Evolutionary conservation across 345 rosid species (phyloP).

Genomic region (Aegle marmelos): DNA sequence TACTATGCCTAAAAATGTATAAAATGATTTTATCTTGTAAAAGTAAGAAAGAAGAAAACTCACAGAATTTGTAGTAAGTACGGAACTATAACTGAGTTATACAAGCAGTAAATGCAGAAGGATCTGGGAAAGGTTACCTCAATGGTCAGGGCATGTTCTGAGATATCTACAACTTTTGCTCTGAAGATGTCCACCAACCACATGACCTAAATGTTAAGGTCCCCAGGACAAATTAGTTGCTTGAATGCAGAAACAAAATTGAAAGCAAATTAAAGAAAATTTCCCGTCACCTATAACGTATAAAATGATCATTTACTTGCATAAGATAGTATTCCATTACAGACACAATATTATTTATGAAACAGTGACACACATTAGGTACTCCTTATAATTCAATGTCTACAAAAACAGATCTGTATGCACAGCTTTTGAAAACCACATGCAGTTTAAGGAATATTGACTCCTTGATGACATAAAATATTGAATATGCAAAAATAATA

Average conservation of each 20-base stretch:
- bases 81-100: not conserved
- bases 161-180: slow-evolving; percentile 78
- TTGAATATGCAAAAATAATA: not conserved
- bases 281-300: not conserved
- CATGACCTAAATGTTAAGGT: slow-evolving; percentile 59
- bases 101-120: not conserved
- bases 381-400: not conserved
- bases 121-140: slow-evolving; percentile 47
- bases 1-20: not conserved
- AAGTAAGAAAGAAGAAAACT: not conserved
- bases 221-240: slow-evolving; percentile 15
- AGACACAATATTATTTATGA: not conserved
- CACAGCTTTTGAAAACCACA: not conserved
- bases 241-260: not conserved
- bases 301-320: not conserved
- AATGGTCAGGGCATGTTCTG: slow-evolving; percentile 67
- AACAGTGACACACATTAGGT: not conserved
- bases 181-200: slow-evolving; percentile 90
- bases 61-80: not conserved
- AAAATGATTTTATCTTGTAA: not conserved
- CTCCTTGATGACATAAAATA: not conserved
- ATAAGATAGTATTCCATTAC: not conserved
- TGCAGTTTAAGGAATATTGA: not conserved
- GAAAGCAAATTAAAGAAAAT: not conserved
- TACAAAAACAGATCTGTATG: not conserved